Conservation (phyloP, 352 stramenopile genomes). For the Globisporangium middletonii region DNA sequence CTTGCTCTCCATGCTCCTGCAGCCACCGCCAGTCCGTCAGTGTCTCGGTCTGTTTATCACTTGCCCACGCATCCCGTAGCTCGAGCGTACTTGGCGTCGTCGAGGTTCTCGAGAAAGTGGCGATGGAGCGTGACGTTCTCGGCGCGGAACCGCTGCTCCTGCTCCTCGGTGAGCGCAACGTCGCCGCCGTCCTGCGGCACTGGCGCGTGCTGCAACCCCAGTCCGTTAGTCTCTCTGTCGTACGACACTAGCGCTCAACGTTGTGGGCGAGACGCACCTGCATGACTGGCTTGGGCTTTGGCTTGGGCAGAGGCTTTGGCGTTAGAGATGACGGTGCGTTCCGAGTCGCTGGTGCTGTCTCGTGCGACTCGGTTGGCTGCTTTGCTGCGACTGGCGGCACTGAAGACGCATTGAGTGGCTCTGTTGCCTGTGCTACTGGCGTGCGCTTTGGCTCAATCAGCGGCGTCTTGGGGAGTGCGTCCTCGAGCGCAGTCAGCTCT, state of each 20-base stretch:
- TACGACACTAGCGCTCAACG: not conserved
- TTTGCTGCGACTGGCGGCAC: slow-evolving; percentile 14
- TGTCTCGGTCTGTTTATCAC: not conserved
- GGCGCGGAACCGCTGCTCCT: slow-evolving; percentile 48
- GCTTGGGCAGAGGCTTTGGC: not conserved
- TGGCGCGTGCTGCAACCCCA: slow-evolving; percentile 12
- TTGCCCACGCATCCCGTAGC: not conserved
- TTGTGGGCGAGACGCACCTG: slow-evolving; percentile 5
- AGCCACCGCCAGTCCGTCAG: not conserved
- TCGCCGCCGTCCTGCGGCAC: slow-evolving; percentile 36
- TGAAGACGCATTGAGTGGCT: too few relatives aligned
- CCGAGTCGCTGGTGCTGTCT: not conserved
- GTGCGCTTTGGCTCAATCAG: too few relatives aligned
- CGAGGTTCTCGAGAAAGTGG: slow-evolving; percentile 83
- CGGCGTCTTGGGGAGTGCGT: slow-evolving; percentile 23
- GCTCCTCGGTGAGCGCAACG: slow-evolving; percentile 57
- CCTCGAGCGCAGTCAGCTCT: slow-evolving; percentile 42
- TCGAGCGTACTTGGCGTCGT: slow-evolving; percentile 66
- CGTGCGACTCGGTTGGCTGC: slow-evolving; percentile 3
- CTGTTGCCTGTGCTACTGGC: too few relatives aligned
- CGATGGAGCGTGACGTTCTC: slow-evolving; percentile 77
- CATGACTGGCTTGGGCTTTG: slow-evolving; percentile 5
- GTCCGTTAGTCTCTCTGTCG: not conserved
- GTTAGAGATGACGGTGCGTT: not conserved
- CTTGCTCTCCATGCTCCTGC: slow-evolving; percentile 78